Evolutionary conservation across 106 monocot genomes (phyloP).

Genomic region (Apostasia shenzhenica): DNA sequence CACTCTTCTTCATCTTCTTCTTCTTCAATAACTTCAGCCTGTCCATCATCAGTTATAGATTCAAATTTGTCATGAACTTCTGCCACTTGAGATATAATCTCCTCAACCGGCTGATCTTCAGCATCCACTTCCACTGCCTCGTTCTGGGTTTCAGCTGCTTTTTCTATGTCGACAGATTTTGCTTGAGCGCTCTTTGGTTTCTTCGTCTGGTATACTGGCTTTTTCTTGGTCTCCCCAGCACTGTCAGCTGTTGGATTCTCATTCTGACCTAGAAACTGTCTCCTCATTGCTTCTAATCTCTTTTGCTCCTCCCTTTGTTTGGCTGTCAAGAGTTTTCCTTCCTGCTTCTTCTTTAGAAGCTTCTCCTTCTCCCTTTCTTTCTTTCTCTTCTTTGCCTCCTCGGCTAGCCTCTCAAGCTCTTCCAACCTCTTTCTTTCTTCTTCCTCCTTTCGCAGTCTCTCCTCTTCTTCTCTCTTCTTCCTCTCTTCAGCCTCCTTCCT

Average conservation of each 20-base stretch:
- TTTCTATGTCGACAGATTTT: slow-evolving; percentile 6
- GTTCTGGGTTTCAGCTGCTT: slow-evolving; percentile 7
- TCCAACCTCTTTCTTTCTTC: slow-evolving; percentile 63
- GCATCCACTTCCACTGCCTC: slow-evolving; percentile 12
- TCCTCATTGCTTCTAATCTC: slow-evolving; percentile 82
- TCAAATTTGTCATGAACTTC: slow-evolving; percentile 55
- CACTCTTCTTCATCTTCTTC: slow-evolving; percentile 84
- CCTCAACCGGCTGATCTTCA: slow-evolving; percentile 29
- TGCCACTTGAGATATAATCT: slow-evolving; percentile 26
- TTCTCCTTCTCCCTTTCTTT: slow-evolving; percentile 96
- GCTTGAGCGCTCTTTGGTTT: slow-evolving; percentile 8
- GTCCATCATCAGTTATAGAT: slow-evolving; percentile 28
- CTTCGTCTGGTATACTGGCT: slow-evolving; percentile 60
- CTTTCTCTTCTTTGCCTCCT: slow-evolving; percentile 82
- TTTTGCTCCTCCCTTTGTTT: slow-evolving; percentile 83
- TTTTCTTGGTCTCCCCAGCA: slow-evolving; percentile 61
- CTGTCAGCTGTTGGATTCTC: slow-evolving; percentile 22
- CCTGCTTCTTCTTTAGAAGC: slow-evolving; percentile 69
- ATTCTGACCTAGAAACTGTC: slow-evolving; percentile 52
- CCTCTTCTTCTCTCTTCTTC: slow-evolving; percentile 84
- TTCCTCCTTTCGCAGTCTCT: slow-evolving; percentile 74
- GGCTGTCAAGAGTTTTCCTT: slow-evolving; percentile 76
- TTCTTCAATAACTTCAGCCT: slow-evolving; percentile 38
- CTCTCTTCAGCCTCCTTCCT: slow-evolving; percentile 77
- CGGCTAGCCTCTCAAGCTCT: slow-evolving; percentile 68